Percentiles rank a stretch among this genome's conserved stretches.
These are phyloP conservation scores for Chlamydomonas sp. DNA, from an alignment of 139 green algal species.

Conservation along the genomic window DNA sequence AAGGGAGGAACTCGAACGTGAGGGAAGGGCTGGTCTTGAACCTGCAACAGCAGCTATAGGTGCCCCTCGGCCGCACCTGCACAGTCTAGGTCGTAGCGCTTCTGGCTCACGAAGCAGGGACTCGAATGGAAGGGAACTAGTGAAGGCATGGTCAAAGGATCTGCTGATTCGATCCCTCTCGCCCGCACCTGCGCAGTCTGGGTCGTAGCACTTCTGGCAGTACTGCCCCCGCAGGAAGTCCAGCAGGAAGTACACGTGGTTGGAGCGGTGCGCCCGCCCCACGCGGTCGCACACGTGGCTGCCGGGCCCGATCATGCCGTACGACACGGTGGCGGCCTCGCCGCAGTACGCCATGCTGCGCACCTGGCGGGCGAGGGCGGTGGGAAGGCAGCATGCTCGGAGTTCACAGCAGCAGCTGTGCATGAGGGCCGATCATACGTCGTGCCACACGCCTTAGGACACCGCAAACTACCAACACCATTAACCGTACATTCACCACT, in stretches of 20 bases:
- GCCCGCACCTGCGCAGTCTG: constrained; percentile 64
- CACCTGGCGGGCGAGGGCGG: constrained; percentile 37
- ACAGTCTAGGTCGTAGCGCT: too few species aligned
- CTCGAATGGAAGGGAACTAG: neutral
- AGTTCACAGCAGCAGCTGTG: too few species aligned
- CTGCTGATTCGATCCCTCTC: neutral
- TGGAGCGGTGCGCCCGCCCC: constrained; percentile 70
- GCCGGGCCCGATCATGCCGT: constrained; percentile 79
- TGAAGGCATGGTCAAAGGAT: neutral
- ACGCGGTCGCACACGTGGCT: constrained; percentile 80
- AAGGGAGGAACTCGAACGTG: too few species aligned
- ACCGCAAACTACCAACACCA: too few species aligned
- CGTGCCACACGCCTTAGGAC: too few species aligned
- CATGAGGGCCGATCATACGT: too few species aligned
- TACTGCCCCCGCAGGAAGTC: constrained; percentile 62
- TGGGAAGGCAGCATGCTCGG: neutral
- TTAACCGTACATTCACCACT: too few species aligned
- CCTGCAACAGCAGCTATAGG: too few species aligned
- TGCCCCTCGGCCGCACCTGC: too few species aligned
- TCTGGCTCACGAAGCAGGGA: neutral
- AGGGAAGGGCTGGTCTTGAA: too few species aligned
- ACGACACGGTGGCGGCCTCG: constrained; percentile 66
- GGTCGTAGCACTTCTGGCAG: constrained; percentile 86
- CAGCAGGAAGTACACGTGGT: constrained; percentile 78
- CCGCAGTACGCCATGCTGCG: constrained; percentile 80